Evolutionary conservation across 2,329 filamentous ascomycete genomes (phyloP).

Genomic region (Trichoderma pleuroti): DNA sequence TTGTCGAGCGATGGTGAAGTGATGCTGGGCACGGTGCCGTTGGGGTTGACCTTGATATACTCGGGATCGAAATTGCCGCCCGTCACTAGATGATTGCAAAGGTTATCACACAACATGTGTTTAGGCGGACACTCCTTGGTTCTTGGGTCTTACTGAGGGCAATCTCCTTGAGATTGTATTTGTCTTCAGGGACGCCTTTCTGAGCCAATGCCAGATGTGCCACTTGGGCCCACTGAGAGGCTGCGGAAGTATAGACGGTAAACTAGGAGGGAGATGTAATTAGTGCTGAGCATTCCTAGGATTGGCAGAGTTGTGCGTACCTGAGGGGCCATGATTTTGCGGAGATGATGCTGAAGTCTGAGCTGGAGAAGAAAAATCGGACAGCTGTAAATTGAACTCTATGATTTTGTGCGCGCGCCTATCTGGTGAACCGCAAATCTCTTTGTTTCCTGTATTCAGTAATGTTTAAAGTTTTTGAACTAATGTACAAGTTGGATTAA

Average conservation of each 20-base stretch:
- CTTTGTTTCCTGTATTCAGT: background rate
- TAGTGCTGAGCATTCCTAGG: background rate
- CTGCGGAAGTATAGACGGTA: constrained; percentile 22
- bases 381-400: background rate
- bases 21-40: constrained; percentile 23
- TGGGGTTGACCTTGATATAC: constrained; percentile 23
- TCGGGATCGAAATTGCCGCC: constrained; percentile 22
- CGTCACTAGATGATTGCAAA: background rate
- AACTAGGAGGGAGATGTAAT: constrained; percentile 8
- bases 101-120: background rate
- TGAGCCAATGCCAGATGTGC: constrained; percentile 22
- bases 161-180: constrained; percentile 21
- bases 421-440: background rate
- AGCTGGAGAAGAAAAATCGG: background rate
- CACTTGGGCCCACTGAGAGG: constrained; percentile 24
- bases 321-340: background rate
- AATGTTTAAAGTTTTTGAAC: background rate
- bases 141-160: constrained; percentile 9
- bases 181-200: constrained; percentile 21
- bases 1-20: constrained; percentile 18
- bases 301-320: too few species aligned
- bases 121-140: background rate
- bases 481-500: background rate
- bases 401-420: background rate
- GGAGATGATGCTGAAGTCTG: background rate